Evolutionary conservation across 2,329 filamentous ascomycete species (phyloP), one percentile per base, ranked within the genome.

Genomic region (Xylaria sp.): DNA sequence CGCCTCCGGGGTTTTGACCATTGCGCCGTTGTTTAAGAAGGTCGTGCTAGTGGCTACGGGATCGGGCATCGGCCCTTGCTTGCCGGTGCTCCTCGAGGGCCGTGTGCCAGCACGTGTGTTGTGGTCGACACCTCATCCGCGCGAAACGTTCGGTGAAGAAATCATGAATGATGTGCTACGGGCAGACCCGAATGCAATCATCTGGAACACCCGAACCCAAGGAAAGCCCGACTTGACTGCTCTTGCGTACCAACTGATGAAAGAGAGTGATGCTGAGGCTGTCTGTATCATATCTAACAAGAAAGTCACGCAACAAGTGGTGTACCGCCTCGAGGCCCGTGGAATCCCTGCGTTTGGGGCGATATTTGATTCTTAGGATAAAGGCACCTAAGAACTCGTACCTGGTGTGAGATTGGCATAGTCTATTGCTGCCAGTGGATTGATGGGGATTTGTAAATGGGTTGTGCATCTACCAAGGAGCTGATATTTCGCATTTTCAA

Each of bases 281-380:
- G 90, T 93, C 46, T 90, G 93, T 76, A 86, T 93, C 69, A 90
- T 94, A 74, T 89, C 89, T 65, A 94, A 94, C 77, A 88, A 90
- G 66, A 85, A 81, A 66, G 85, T 93, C 41, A 93, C 91, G 20
- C 85, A 85, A 75, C 88, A 88, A 81, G 84, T 94, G 1, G 91
- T 94, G 0, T 91, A 90, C 76, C 89, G 86, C 9, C 81, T 94
- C 60, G 90, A 93, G 80, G 85, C 83, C 46, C 84, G 89, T 65
- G 90, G 91, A 0, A 80, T 93, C 8, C 85, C 88, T 2, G 90
- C 91, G 9, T 94, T 87, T 80, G 92, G 92, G 7, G 90, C 92
- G 9, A 92, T 94, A 74, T 94, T 74, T 34, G 90, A 74, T 59
- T 74, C 72, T 3, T 74, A 70, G 56, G 50, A 9, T 18, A 37